phyloP scores from a whole-genome alignment of 2,329 filamentous ascomycete genomes.

The Cordyceps fumosorosea region DNA sequence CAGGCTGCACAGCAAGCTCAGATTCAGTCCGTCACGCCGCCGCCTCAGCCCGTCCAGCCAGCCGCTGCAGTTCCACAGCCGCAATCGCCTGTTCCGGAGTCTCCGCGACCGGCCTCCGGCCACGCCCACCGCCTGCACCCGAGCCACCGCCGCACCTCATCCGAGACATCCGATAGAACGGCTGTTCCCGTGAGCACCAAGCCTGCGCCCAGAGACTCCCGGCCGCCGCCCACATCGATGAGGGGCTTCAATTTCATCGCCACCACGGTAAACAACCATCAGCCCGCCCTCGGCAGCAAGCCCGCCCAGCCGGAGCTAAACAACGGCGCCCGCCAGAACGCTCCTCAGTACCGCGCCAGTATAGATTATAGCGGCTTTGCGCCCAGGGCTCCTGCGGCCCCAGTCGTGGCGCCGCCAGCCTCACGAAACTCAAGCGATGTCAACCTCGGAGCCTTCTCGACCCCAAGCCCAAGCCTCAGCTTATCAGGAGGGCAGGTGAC shows the following conservation, averaged over 20 bases:
- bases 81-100: background rate
- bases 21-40: background rate
- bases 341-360: background rate
- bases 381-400: background rate
- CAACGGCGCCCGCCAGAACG: background rate
- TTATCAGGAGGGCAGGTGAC: background rate
- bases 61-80: background rate
- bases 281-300: background rate
- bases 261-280: background rate
- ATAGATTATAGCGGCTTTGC: background rate
- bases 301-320: background rate
- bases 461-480: background rate
- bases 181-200: conserved; percentile 14
- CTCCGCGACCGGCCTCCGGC: background rate
- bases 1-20: conserved; percentile 3
- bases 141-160: conserved; percentile 23
- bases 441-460: background rate
- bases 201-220: conserved; percentile 16
- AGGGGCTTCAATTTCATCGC: conserved; percentile 24
- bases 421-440: background rate
- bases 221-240: conserved; percentile 26
- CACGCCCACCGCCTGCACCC: conserved; percentile 21
- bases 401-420: background rate
- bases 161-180: conserved; percentile 24
- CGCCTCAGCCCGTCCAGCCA: background rate